phyloP scores from a whole-genome alignment of 2,329 filamentous ascomycete genomes.

The Diaporthe eres region DNA sequence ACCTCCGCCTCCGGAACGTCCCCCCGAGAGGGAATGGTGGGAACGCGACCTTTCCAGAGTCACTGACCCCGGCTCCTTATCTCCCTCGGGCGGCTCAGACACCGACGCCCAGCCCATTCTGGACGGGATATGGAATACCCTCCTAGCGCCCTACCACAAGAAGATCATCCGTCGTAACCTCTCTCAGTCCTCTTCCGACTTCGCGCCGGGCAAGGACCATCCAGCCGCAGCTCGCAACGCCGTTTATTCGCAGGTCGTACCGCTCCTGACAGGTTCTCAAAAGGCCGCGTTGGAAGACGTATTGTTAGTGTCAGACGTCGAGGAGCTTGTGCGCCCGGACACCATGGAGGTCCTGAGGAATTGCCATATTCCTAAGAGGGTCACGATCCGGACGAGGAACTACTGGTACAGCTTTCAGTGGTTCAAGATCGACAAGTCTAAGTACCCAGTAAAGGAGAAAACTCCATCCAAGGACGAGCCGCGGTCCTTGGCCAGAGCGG shows the following conservation, averaged over 20 bases:
- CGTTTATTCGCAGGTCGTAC: constrained; percentile 55
- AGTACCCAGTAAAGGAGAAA: not conserved
- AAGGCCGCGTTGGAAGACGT: constrained; percentile 55
- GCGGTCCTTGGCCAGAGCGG: not conserved
- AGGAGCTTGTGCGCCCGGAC: constrained; percentile 59
- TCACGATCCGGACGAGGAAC: constrained; percentile 52
- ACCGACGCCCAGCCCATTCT: constrained; percentile 54
- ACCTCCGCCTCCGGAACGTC: not conserved
- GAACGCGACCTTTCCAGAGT: constrained; percentile 1
- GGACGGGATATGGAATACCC: constrained; percentile 51
- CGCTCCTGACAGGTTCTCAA: constrained; percentile 51
- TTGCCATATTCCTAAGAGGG: constrained; percentile 51
- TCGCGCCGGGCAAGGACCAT: constrained; percentile 50
- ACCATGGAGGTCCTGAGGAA: constrained; percentile 52
- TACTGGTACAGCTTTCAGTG: constrained; percentile 59
- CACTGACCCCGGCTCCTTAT: not conserved
- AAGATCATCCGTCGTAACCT: constrained; percentile 58
- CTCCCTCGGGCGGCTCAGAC: constrained; percentile 52
- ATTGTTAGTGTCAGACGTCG: constrained; percentile 60
- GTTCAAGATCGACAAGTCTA: constrained; percentile 44
- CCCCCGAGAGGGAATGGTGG: constrained; percentile 33
- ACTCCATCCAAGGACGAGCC: not conserved
- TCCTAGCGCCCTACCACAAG: constrained; percentile 52
- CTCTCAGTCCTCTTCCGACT: constrained; percentile 48
- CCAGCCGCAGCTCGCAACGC: constrained; percentile 57